Evolutionary conservation across 176 grass and related monocot species (phyloP).

Genomic region (Olyra latifolia): DNA sequence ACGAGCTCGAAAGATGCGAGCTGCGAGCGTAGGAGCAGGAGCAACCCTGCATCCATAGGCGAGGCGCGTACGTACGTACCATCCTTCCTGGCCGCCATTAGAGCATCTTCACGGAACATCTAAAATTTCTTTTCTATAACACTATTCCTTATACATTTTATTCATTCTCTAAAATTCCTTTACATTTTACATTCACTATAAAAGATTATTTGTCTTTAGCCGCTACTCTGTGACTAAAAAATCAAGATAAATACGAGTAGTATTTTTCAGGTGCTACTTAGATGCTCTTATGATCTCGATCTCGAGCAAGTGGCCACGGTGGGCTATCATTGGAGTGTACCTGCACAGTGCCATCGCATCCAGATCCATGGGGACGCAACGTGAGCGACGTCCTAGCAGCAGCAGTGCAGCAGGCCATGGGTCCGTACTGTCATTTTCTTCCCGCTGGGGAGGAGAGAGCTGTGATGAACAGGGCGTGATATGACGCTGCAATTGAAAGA

Average conservation of each 20-base stretch:
- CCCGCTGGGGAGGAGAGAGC: background rate
- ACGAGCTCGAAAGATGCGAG: background rate
- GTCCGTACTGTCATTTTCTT: background rate
- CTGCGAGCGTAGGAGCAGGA: background rate
- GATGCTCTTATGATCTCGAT: no score
- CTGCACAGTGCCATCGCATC: constrained; percentile 42
- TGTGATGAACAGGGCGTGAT: background rate
- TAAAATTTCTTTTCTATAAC: no score
- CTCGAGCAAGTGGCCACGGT: constrained; percentile 5
- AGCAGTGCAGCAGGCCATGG: background rate
- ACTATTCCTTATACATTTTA: no score
- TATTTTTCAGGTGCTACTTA: no score
- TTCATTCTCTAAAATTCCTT: no score
- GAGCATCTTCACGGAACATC: no score
- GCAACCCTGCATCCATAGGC: background rate
- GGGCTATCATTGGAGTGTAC: constrained; percentile 19
- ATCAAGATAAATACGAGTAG: no score
- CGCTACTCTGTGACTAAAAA: no score
- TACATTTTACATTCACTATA: no score
- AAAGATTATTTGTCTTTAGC: no score
- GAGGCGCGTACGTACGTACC: background rate
- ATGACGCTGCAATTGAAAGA: background rate
- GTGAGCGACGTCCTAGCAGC: background rate
- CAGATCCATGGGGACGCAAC: constrained; percentile 32
- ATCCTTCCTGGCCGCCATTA: background rate